Evolutionary conservation across 1,139 yeast genomes (phyloP), one percentile per base, ranked within the genome.

Genomic region (Eremothecium sinecaudum): DNA sequence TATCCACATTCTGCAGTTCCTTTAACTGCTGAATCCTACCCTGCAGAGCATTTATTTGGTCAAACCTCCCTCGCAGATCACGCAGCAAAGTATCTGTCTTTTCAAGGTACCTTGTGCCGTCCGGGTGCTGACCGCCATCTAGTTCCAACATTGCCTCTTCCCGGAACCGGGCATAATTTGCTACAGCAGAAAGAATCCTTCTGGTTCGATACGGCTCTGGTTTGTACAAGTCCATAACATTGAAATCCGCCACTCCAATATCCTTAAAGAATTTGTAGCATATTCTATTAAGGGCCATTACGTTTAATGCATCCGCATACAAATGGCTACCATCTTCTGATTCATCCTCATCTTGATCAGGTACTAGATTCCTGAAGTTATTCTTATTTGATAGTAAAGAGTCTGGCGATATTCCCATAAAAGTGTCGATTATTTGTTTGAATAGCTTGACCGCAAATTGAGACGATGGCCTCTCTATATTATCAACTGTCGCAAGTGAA

Each of bases 151-250:
- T 71, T 37, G 81, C 75, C 44, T 77, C 82, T 48, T 83, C 94
- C 45, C 94, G 67, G 49, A 81, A 84, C 39, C 92, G 62, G 2
- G 93, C 93, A 63, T 73, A 86, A 52, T 86, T 84, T 12, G 84
- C 80, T 33, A 86, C 77, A 1, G 92, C 93, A 53, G 94, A 82
- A 19, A 86, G 58, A 13, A 82, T 67, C 32, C 92, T 64, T 43
- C 75, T 62, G 3, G 75, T 66, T 38, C 93, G 63, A 31, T 57
- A 59, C 0, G 82, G 67, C 16, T 84, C 94, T 0, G 96, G 96
- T 42, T 67, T 73, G 33, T 67, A 62, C 25, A 72, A 62, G 58
- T 86, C 96, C 61, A 72, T 66, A 35, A 84, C 63, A 28, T 77
- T 70, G 49, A 84, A 80, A 55, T 86, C 94, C 38, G 72, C 66